These are phyloP conservation scores for Fraxinus americana DNA, from an alignment of 257 asterid species.

Conservation along the genomic window DNA sequence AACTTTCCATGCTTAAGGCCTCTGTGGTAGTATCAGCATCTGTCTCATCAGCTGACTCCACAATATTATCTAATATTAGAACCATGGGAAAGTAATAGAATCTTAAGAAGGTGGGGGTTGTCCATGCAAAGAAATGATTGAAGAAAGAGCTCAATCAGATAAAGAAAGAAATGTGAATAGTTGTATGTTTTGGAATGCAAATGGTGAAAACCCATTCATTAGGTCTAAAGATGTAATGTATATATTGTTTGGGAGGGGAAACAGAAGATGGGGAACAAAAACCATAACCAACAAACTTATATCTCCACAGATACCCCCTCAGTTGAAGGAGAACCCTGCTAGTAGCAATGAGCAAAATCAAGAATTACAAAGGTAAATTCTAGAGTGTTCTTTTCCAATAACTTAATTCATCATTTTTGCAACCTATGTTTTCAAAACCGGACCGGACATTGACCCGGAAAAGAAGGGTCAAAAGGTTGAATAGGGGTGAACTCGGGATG, in stretches of 20 bases:
- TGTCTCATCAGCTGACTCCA: constrained; percentile 29
- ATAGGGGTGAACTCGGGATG: too few relatives aligned
- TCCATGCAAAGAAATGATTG: background rate
- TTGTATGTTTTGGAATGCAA: background rate
- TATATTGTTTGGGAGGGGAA: background rate
- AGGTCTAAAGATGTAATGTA: background rate
- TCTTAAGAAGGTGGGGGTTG: background rate
- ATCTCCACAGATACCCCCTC: background rate
- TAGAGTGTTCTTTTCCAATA: background rate
- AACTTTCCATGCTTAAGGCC: constrained; percentile 31
- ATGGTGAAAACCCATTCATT: background rate
- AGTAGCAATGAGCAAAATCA: background rate
- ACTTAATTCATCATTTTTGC: constrained; percentile 17
- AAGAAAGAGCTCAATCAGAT: background rate
- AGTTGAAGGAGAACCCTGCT: background rate
- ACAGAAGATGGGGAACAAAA: too few relatives aligned
- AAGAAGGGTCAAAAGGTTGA: too few relatives aligned
- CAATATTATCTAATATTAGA: constrained; percentile 29
- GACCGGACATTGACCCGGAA: too few relatives aligned
- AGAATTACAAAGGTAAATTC: background rate
- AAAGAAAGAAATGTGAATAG: background rate
- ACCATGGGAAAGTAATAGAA: constrained; percentile 19
- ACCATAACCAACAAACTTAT: background rate
- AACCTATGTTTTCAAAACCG: too few relatives aligned
- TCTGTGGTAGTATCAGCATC: constrained; percentile 33